A percentile compares a stretch with the other conserved stretches of the same genome.
These are phyloP conservation scores for Saitozyma sp. DNA, from an alignment of 768 basidiomycete genomes.

Conservation along the genomic window DNA sequence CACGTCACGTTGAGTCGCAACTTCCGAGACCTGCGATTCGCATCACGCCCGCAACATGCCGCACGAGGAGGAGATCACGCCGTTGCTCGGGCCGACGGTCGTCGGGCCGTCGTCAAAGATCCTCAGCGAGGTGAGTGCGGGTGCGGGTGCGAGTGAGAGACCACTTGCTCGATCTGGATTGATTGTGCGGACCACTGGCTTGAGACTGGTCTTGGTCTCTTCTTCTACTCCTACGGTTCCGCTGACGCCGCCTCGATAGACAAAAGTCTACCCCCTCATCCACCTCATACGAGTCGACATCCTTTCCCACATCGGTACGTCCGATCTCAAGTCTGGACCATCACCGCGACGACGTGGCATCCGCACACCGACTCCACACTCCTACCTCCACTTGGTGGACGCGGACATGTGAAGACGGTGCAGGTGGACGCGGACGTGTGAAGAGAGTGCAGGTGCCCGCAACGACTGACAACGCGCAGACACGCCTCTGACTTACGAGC, in stretches of 20 bases:
- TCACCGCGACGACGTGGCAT: background rate
- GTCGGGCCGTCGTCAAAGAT: conserved; percentile 29
- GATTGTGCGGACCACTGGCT: background rate
- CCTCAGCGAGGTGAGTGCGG: conserved; percentile 36
- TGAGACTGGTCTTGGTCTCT: too few species aligned
- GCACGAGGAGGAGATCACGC: conserved; percentile 35
- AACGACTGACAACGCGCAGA: conserved; percentile 56
- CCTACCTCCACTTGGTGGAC: too few species aligned
- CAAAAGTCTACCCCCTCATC: conserved; percentile 75
- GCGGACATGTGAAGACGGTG: too few species aligned
- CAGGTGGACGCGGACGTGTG: too few species aligned
- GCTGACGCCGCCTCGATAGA: conserved; percentile 40
- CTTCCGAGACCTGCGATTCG: too few species aligned
- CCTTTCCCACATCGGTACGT: conserved; percentile 52
- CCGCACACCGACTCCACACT: conserved; percentile 1
- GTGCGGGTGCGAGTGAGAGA: background rate
- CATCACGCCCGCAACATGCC: conserved; percentile 8
- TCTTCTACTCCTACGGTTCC: background rate
- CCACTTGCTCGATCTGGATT: background rate
- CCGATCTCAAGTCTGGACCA: background rate
- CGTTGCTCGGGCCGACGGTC: conserved; percentile 30
- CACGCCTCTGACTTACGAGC: conserved; percentile 75
- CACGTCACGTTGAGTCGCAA: background rate
- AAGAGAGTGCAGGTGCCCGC: too few species aligned
- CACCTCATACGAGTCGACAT: conserved; percentile 65